Evolutionary conservation across 352 stramenopile species (phyloP), one percentile per base, ranked within the genome.

Genomic region (Sclerospora graminicola): DNA sequence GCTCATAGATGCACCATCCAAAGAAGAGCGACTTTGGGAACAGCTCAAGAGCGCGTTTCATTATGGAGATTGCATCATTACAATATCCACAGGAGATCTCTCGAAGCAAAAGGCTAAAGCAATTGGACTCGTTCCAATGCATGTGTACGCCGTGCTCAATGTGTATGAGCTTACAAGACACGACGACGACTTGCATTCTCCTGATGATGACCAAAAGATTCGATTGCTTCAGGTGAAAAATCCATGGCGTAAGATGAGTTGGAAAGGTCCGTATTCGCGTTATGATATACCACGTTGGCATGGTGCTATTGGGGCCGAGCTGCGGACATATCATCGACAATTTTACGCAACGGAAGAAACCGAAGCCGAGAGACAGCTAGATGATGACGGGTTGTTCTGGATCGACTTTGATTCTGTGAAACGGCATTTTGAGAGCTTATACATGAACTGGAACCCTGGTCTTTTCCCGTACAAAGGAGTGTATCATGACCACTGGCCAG

Each of bases 51-150:
- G 78, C 36, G 94, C 93, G 1, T 95, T 93, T 53, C 84, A 94
- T 21, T 97, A 89, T 64, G 94, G 95, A 15, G 95, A 99, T 53
- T 98, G 94, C 45, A 88, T 99, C 34, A 97, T 98, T 45, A 98
- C 96, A 14, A 86, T 98, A 42, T 93, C 91, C 4, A 98, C 94
- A 4, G 93, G 83, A 36, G 73, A 90, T 10, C 67, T 96, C 15
- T 45, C 56, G 1, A 67, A 71, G 20, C 56, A 84, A n/a, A 58
- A 82, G 1, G 84, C 73, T 6, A 78, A 88, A 41, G 28, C 55
- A 14, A 79, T 98, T 20, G 96, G 96, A 2, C 72, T 99, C 7
- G 91, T 98, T 15, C 85, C 89, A 7, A 89, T 84, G 48, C 96
- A 99, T 57, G 95, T 97, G 4, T 99, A 99, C 63, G 95, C 94